Base-by-base conservation (phyloP, 176 grass and related monocot species). In the Ananas comosus region DNA sequence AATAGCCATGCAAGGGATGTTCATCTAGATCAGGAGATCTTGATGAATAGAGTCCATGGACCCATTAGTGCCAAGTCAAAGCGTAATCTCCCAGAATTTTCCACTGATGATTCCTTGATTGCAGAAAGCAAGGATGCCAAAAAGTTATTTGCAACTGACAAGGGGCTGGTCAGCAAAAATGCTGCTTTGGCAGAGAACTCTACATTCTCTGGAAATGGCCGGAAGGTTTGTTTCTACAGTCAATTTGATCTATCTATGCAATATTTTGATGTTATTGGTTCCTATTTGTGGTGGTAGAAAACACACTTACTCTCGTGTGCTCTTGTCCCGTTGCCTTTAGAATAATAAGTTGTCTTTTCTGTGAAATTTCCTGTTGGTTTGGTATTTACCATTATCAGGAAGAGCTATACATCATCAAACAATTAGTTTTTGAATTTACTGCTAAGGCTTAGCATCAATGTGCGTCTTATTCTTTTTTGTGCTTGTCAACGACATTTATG, bases 71-170 rank as follows among this genome's bases (percentile, higher is more conserved):
- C 61, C 65, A 10, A 23, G 58, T 42, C 50, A 47, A 49, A 63
- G 29, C 8, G 18, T 72, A 61, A 82, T 53, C 51, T 68, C 63
- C 52, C 64, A 82, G 49, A 70, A 57, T 64, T 70, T 17, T 64
- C 72, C 67, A n/a, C n/a, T 68, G 48, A 66, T 79, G 66, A 78
- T 57, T 50, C 51, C 48, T 64, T 49, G 54, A 64, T 28, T 53
- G 56, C 16, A 18, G 56, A 7, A 22, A 70, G 72, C 28, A 59
- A 22, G 74, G 75, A 82, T 70, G 53, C 80, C 21, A 80, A 75
- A 67, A 63, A 78, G 51, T 53, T 85, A 70, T 69, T 72, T 22
- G 61, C 75, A 61, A 85, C 80, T 66, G 72, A 82, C 25, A 79
- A 72, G 66, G 48, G 64, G 66, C 64, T 85, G 4, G 12, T 11